A percentile compares a stretch with the other conserved stretches of the same genome.
Evolutionary conservation across 805 yeast genomes (phyloP).

Genomic region (Tetrapisispora taiwanensis): DNA sequence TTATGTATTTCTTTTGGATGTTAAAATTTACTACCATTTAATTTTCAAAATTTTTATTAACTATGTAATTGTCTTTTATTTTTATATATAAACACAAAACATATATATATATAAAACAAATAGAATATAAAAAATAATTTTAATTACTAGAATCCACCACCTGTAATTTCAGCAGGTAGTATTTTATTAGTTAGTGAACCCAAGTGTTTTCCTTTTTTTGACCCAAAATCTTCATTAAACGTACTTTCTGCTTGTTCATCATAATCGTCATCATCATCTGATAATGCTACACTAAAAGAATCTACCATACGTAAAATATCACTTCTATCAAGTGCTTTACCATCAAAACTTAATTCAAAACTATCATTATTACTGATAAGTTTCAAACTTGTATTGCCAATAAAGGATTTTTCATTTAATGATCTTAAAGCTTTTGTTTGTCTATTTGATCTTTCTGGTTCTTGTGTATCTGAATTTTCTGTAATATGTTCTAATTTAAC

Average conservation of each 20-base stretch:
- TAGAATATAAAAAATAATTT: not conserved
- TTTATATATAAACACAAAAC: not conserved
- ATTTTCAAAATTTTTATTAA: too few relatives aligned
- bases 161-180: conserved; percentile 12
- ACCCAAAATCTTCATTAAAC: conserved; percentile 1
- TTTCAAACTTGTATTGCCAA: not conserved
- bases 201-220: not conserved
- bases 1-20: not conserved
- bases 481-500: not conserved
- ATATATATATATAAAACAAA: not conserved
- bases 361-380: conserved; percentile 15
- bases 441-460: not conserved
- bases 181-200: conserved; percentile 7
- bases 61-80: too few relatives aligned
- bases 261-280: conserved; percentile 22
- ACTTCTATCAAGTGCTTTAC: conserved; percentile 36
- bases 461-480: not conserved
- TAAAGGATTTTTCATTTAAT: not conserved
- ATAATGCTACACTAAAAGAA: conserved; percentile 28
- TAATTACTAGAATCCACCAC: not conserved
- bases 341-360: conserved; percentile 37
- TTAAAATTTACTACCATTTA: too few relatives aligned
- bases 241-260: conserved; percentile 1
- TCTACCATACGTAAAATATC: conserved; percentile 35
- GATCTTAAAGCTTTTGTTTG: not conserved